phyloP scores from a whole-genome alignment of 176 grass and related monocot species.

The Tillandsia leiboldiana region DNA sequence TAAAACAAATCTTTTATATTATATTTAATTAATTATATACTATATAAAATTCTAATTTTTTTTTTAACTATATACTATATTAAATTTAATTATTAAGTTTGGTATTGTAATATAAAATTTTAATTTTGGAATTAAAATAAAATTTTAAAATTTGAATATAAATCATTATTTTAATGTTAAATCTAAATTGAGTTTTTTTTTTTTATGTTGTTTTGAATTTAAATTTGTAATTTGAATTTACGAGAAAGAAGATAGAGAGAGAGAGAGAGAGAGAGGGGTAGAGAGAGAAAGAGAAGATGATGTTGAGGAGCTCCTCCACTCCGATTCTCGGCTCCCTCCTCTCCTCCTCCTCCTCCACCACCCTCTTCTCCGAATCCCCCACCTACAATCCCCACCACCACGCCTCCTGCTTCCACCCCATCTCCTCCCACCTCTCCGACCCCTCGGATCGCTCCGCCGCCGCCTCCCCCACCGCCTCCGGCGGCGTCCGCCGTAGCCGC shows the following conservation, averaged over 20 bases:
- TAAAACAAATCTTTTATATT: no score
- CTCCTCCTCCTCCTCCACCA: slow-evolving; percentile 30
- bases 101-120: no score
- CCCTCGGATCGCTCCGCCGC: slow-evolving; percentile 18
- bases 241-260: background rate
- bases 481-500: slow-evolving; percentile 40
- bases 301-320: slow-evolving; percentile 10
- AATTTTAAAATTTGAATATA: no score
- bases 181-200: no score
- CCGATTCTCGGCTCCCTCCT: slow-evolving; percentile 14
- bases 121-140: no score
- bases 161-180: no score
- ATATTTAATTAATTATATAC: no score
- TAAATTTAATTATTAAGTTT: no score
- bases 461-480: slow-evolving; percentile 16
- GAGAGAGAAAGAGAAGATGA: background rate
- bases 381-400: slow-evolving; percentile 16
- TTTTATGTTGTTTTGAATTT: no score
- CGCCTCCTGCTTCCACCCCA: background rate
- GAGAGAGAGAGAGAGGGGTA: background rate
- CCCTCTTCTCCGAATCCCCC: slow-evolving; percentile 38
- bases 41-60: no score
- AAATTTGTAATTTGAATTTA: no score
- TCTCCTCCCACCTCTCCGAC: slow-evolving; percentile 30
- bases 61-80: no score